Evolutionary conservation across 108 stramenopile genomes (phyloP), one percentile per base, ranked within the genome.

Genomic region (Cyclotella atomus): DNA sequence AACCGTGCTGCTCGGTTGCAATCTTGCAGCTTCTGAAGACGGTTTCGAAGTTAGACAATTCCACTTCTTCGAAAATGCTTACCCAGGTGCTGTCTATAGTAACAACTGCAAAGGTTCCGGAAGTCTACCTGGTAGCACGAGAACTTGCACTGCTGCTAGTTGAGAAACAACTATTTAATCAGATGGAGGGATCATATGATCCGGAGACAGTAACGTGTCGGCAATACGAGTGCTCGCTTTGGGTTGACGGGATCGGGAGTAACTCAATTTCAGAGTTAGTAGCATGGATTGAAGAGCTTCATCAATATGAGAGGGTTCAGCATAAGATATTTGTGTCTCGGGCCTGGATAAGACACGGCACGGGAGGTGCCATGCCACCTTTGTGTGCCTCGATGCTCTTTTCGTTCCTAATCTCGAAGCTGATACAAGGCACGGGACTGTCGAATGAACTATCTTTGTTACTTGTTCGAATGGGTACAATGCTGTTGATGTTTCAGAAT

Each of bases 401-500:
- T n/a, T 63, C 66, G 15, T 68, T 59, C 23, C 56, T 80, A 9
- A 23, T 86, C 12, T 64, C 68, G 0, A 41, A 65, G 7, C 29
- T 83, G 19, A 32, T 66, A 6, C 23, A 24, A 16, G 25, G 50
- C 27, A 62, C 33, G 30, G 72, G 19, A n/a, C 33, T 71, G 10
- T 63, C 71, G 0, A n/a, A 36, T 3, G 44, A 68, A 14, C 81
- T 83, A 54, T 49, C 65, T 16, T 30, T 72, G 24, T 47, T 83
- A 33, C 32, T 63, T 10, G 47, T 82, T 44, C 87, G 75, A 68
- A 64, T 87, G 24, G 73, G 84, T 4, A 78, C 74, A 17, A 81
- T 62, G 24, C 68, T 75, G 49, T 21, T 87, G 20, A 24, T 85
- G 0, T 81, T 54, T 74, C 73, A 68, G 32, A 43, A 47, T 1